A percentile compares a stretch with the other conserved stretches of the same genome.
phyloP scores from a whole-genome alignment of 495 filamentous ascomycete species.

The Neurospora tetrasperma region DNA sequence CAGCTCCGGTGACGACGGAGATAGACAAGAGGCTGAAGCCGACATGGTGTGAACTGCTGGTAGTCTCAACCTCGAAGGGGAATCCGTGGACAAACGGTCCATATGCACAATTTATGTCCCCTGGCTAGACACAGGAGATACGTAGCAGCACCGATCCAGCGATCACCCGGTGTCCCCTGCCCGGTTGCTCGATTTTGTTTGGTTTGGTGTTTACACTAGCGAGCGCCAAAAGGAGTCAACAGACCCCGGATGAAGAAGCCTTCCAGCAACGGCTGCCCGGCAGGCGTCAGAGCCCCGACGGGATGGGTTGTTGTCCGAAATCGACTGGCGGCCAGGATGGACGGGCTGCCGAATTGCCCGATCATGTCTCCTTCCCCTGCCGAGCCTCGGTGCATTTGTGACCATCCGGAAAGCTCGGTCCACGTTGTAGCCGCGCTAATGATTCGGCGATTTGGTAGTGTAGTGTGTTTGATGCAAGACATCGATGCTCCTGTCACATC shows the following conservation, averaged over 20 bases:
- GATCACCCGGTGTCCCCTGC: neutral
- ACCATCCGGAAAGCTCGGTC: neutral
- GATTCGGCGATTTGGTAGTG: neutral
- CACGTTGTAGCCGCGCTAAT: neutral
- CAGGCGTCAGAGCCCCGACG: neutral
- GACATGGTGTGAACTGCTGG: neutral
- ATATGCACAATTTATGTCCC: neutral
- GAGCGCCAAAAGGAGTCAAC: neutral
- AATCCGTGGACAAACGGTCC: neutral
- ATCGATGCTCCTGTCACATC: neutral
- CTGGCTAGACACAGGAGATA: neutral
- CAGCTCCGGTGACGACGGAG: neutral
- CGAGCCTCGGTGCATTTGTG: neutral
- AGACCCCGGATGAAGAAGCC: neutral
- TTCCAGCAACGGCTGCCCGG: neutral
- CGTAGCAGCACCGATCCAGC: neutral
- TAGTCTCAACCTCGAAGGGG: neutral
- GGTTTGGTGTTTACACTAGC: neutral
- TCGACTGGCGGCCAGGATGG: neutral
- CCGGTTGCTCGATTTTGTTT: neutral
- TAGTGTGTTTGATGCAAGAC: neutral
- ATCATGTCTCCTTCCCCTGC: neutral
- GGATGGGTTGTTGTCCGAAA: neutral
- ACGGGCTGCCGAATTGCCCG: neutral
- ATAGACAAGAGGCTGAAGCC: neutral